Base-by-base conservation (phyloP, 2,329 filamentous ascomycete species). In the Xylariaceae sp. region DNA sequence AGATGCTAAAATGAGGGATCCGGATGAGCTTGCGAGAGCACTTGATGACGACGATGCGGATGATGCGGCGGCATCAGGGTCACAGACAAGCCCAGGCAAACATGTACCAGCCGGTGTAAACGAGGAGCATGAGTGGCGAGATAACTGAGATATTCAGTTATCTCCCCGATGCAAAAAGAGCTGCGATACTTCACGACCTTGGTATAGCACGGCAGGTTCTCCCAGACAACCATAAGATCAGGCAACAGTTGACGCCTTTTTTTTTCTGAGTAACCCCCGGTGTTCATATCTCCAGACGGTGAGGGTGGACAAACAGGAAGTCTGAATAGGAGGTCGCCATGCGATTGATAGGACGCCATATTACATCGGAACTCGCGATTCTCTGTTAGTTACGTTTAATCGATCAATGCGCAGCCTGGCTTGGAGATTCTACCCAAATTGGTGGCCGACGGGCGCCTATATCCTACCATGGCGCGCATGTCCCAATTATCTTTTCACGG, bases 1-100 rank as follows among this genome's bases (percentile, higher is more conserved):
- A 0, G 83, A 86, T 64, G 83, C 83, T 39, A 83, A 77, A 73
- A 85, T 86, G 82, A 76, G 77, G 60, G 83, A 86, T 58, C 83
- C 83, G 0, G 83, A 86, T 65, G 84, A 86, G 68, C 73, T 86
- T 53, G 83, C 83, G 1, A 75, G 73, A 55, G 82, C 77, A 7
- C 70, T 86, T 42, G 78, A 81, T 30, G 79, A 82, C 34, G 81
- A 84, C 6, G 79, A 81, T n/a, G 78, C 80, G 1, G 76, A 75
- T 57, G 65, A 69, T 56, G 55, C 56, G 1, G 39, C 62, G 3
- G 60, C 60, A 43, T 59, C 62, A 4, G 54, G 59, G n/a, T 53
- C 60, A 6, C 58, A 50, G n/a, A 26, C 64, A 9, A 54, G 44
- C 41, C 40, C 59, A 7, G 57, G 45, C 29, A 63, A 60, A 50